phyloP scores from a whole-genome alignment of 768 basidiomycete species.

The Collybiopsis luxurians region DNA sequence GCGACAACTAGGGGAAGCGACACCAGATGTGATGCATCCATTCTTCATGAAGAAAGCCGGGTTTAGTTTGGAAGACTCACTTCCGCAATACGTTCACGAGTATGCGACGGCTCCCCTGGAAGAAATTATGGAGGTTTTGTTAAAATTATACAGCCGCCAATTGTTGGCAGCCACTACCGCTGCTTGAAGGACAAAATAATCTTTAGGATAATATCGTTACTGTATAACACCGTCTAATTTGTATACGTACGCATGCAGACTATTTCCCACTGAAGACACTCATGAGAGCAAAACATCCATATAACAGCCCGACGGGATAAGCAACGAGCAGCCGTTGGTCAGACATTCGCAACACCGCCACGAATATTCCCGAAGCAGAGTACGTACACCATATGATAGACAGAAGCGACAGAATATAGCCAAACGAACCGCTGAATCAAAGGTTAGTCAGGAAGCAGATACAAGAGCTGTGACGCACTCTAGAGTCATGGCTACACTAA shows the following conservation, averaged over 20 bases:
- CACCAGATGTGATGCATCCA: slow-evolving; percentile 84
- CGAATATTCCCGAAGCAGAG: slow-evolving; percentile 93
- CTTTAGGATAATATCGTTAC: background rate
- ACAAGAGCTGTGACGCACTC: slow-evolving; percentile 58
- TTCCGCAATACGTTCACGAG: slow-evolving; percentile 87
- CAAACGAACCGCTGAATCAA: slow-evolving; percentile 65
- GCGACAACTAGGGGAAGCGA: slow-evolving; percentile 86
- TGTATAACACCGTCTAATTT: background rate
- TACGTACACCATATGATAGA: slow-evolving; percentile 98
- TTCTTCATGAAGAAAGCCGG: slow-evolving; percentile 86
- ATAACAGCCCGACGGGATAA: slow-evolving; percentile 92
- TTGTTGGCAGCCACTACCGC: slow-evolving; percentile 34
- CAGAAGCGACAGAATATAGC: slow-evolving; percentile 77
- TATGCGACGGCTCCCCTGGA: slow-evolving; percentile 82
- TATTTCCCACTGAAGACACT: slow-evolving; percentile 73
- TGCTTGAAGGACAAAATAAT: slow-evolving; percentile 14
- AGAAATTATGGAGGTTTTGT: slow-evolving; percentile 77
- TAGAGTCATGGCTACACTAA: slow-evolving; percentile 83
- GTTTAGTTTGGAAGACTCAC: slow-evolving; percentile 77
- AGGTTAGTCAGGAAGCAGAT: slow-evolving; percentile 9
- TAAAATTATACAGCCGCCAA: slow-evolving; percentile 77
- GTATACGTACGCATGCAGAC: background rate
- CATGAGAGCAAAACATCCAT: slow-evolving; percentile 90
- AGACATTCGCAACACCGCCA: slow-evolving; percentile 92
- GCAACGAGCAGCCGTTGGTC: slow-evolving; percentile 94